Conservation (phyloP, 2,329 filamentous ascomycete species). For the Venturia pyrina region DNA sequence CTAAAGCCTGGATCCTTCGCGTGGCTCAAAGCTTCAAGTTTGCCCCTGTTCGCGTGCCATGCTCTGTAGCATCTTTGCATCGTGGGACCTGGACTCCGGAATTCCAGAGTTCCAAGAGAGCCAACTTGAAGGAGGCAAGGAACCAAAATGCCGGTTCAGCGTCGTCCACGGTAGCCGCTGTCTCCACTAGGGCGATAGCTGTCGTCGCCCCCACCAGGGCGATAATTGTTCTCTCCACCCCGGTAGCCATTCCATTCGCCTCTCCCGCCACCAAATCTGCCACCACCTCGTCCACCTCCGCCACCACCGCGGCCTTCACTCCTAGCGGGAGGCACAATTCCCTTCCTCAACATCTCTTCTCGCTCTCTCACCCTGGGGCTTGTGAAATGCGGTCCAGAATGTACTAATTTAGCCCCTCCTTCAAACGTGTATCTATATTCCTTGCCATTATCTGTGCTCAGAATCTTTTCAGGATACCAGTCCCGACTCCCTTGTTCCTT, state of each 20-base stretch:
- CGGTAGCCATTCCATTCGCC: conserved; percentile 30
- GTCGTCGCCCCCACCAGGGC: background rate
- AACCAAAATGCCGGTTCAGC: background rate
- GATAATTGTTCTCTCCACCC: background rate
- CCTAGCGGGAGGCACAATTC: conserved; percentile 11
- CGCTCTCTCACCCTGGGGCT: conserved; percentile 9
- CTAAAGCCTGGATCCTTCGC: background rate
- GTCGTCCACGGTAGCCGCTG: conserved; percentile 14
- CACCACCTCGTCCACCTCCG: conserved; percentile 43
- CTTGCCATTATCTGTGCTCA: conserved; percentile 7
- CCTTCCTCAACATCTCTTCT: conserved; percentile 13
- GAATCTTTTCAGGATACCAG: conserved; percentile 23
- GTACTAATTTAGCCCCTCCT: conserved; percentile 32
- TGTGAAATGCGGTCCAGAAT: conserved; percentile 21
- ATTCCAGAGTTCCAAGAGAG: background rate
- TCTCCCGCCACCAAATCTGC: conserved; percentile 63
- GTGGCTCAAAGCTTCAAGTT: no score
- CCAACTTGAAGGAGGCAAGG: background rate
- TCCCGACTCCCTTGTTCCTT: conserved; percentile 33
- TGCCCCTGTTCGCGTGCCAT: no score
- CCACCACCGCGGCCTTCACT: conserved; percentile 14
- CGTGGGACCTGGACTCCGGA: background rate
- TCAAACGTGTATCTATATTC: conserved; percentile 27
- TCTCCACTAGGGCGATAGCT: conserved; percentile 27
- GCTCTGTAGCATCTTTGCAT: background rate